These are phyloP conservation scores for Trichoderma citrinoviride DNA, from an alignment of 2,329 filamentous ascomycete species.

Conservation along the genomic window DNA sequence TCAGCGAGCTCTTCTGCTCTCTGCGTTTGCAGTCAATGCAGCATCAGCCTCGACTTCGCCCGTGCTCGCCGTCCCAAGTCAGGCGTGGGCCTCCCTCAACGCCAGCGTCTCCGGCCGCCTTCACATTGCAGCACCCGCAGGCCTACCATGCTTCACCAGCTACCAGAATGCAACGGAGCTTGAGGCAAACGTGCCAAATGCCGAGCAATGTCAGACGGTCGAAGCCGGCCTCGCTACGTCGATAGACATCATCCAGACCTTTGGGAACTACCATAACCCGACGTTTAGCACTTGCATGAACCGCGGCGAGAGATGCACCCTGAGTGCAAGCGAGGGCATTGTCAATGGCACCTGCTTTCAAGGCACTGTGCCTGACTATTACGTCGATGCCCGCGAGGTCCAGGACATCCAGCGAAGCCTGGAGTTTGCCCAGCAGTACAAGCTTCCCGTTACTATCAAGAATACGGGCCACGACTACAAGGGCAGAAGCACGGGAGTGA, in stretches of 20 bases:
- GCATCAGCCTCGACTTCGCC: neutral
- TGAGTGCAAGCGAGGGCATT: neutral
- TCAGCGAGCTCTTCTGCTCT: neutral
- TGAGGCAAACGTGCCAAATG: neutral
- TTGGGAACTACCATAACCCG: slow-evolving; percentile 19
- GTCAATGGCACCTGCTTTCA: slow-evolving; percentile 1
- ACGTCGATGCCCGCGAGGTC: neutral
- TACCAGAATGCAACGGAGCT: slow-evolving; percentile 1
- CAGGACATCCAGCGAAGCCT: slow-evolving; percentile 11
- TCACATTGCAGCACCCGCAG: slow-evolving; percentile 4
- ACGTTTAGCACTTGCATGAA: slow-evolving; percentile 20
- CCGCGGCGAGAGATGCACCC: slow-evolving; percentile 5
- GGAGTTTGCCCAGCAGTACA: slow-evolving; percentile 11
- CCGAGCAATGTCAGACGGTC: neutral
- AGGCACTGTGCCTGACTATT: neutral
- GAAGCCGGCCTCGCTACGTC: neutral
- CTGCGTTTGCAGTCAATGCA: neutral
- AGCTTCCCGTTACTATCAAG: slow-evolving; percentile 18
- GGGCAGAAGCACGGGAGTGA: slow-evolving; percentile 15
- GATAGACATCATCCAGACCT: neutral
- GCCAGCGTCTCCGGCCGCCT: slow-evolving; percentile 15
- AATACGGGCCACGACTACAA: slow-evolving; percentile 21
- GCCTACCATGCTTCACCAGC: slow-evolving; percentile 13
- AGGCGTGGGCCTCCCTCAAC: slow-evolving; percentile 14
- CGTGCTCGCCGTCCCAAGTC: neutral